These are phyloP conservation scores for Mortierella antarctica DNA, from an alignment of 192 early-diverging fungal species.

Conservation along the genomic window DNA sequence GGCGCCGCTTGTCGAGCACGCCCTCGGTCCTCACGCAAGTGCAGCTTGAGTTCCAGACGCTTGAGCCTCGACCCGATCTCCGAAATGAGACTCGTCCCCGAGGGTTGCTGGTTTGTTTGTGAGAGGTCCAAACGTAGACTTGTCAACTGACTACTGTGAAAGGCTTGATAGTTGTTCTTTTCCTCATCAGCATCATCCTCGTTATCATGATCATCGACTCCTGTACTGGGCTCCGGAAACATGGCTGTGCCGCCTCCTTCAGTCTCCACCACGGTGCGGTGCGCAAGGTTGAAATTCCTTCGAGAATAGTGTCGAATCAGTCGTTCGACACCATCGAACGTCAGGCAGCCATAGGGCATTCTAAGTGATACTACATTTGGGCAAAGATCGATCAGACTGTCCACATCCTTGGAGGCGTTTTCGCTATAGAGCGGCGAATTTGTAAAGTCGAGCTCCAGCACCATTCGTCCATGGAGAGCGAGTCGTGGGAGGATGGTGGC, in stretches of 20 bases:
- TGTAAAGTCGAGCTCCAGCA: conserved; percentile 15
- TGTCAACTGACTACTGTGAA: conserved; percentile 1
- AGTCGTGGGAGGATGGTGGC: not conserved
- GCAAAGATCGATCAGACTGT: conserved; percentile 1
- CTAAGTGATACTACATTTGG: conserved; percentile 6
- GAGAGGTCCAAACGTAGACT: conserved; percentile 16
- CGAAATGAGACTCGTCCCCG: conserved; percentile 4
- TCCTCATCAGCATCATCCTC: not conserved
- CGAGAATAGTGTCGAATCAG: conserved; percentile 4
- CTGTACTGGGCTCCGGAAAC: not conserved
- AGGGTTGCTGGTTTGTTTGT: not conserved
- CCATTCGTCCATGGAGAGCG: conserved; percentile 8
- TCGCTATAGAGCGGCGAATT: not conserved
- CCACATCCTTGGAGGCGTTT: conserved; percentile 4
- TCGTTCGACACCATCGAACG: conserved; percentile 8
- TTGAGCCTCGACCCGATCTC: conserved; percentile 5
- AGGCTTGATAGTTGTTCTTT: not conserved
- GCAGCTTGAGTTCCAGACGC: conserved; percentile 3
- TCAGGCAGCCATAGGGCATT: conserved; percentile 15
- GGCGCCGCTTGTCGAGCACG: not conserved
- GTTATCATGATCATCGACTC: not conserved
- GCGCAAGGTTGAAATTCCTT: too few species aligned
- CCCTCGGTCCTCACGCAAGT: not conserved
- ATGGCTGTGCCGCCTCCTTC: not conserved
- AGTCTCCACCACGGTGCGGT: not conserved